Conservation (phyloP, 192 early-diverging fungal genomes). For the Coemansia aciculifera region DNA sequence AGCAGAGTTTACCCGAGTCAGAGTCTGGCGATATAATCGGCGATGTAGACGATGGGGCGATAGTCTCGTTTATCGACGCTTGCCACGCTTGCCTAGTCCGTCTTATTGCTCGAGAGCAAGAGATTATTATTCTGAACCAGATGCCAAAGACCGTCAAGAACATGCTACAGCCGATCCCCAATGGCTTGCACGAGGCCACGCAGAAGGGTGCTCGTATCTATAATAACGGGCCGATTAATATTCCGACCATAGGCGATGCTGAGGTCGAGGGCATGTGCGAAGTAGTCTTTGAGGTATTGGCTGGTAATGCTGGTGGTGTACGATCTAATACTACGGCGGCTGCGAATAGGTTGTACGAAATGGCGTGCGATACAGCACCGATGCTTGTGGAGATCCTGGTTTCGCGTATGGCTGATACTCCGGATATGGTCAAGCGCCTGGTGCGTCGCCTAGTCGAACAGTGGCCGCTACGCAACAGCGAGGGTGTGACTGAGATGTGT, state of each 20-base stretch:
- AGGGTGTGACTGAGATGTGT: neutral
- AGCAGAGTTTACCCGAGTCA: neutral
- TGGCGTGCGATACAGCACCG: slow-evolving; percentile 30
- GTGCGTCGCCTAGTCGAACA: slow-evolving; percentile 17
- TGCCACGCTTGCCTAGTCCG: slow-evolving; percentile 25
- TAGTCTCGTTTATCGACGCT: slow-evolving; percentile 20
- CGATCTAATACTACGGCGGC: neutral
- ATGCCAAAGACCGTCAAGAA: slow-evolving; percentile 39
- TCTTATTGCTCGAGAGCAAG: slow-evolving; percentile 43
- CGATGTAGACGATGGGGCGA: slow-evolving; percentile 15
- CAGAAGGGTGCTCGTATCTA: slow-evolving; percentile 35
- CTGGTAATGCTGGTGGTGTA: neutral
- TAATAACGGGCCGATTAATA: slow-evolving; percentile 33
- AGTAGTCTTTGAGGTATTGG: slow-evolving; percentile 11
- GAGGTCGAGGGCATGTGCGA: slow-evolving; percentile 17
- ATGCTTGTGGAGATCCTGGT: slow-evolving; percentile 36
- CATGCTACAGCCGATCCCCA: slow-evolving; percentile 50
- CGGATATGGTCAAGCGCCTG: slow-evolving; percentile 13
- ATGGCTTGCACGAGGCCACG: slow-evolving; percentile 37
- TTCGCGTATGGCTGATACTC: slow-evolving; percentile 20
- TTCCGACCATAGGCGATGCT: neutral
- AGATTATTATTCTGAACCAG: slow-evolving; percentile 34
- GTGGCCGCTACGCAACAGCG: slow-evolving; percentile 22
- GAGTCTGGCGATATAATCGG: neutral
- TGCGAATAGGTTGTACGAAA: neutral